Base-by-base conservation (phyloP, 768 basidiomycete species). In the Russula sp. region DNA sequence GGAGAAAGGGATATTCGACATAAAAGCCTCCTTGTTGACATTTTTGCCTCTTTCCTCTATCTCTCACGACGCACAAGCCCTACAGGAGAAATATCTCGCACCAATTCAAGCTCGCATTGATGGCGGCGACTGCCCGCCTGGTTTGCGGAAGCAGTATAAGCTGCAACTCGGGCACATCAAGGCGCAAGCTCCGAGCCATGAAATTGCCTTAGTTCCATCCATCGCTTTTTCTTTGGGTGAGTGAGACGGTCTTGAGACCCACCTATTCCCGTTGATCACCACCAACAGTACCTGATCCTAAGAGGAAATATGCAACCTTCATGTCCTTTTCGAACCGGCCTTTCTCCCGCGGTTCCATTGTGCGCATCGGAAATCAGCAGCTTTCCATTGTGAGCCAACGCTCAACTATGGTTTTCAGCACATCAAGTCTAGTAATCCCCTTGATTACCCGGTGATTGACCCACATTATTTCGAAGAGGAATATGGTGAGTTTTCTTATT, bases 381-480 rank as follows among this genome's bases (percentile, higher is more conserved):
- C 13, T n/a, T 26, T 2, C 24, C 49, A 9, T 18, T 14, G 13
- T 3, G 28, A n/a, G 34, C 28, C 3, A 20, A 51, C 4, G 10
- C 7, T 30, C 14, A 57, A 28, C 16, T n/a, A 36, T 51, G 6
- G 7, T 30, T 63, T 50, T 2, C 40, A 69, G 69, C 70, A 71
- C 36, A 62, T 60, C n/a, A 54, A 50, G 3, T 66, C 65, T 2
- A 63, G n/a, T 7, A 56, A 70, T 40, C 67, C 69, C 10, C 38
- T 49, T 20, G 63, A 59, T 18, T 9, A 28, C 20, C 69, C 69
- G 5, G 63, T 16, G 26, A 56, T 70, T 5, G 69, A 70, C 20
- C 70, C 67, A 5, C 69, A 66, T 32, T 68, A 63, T 42, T 65
- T 71, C 30, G 70, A 68, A 51, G 62, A 70, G 36, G 64, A 66